Evolutionary conservation across 805 yeast species (phyloP).

Genomic region (Kregervanrija fluxuum): DNA sequence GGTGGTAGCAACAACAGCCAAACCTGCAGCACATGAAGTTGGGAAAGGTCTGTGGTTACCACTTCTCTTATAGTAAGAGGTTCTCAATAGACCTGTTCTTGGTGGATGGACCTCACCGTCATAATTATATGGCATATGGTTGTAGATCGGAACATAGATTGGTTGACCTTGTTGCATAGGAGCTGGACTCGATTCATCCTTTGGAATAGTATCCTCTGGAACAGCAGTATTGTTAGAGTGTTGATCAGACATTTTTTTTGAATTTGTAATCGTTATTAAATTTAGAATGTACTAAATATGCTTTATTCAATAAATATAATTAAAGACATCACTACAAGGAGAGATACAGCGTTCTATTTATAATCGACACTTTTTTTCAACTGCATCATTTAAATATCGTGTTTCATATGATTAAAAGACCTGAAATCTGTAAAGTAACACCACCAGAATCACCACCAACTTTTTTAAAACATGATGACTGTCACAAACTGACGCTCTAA

Average conservation of each 20-base stretch:
- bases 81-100: slow-evolving; percentile 33
- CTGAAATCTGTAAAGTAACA: too few relatives aligned
- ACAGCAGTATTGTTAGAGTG: slow-evolving; percentile 22
- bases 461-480: too few relatives aligned
- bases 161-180: slow-evolving; percentile 4
- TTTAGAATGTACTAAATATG: too few relatives aligned
- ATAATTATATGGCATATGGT: slow-evolving; percentile 11
- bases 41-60: slow-evolving; percentile 35
- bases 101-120: slow-evolving; percentile 30
- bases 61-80: slow-evolving; percentile 38
- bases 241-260: slow-evolving; percentile 15
- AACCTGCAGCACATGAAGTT: slow-evolving; percentile 44
- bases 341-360: too few relatives aligned
- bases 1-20: slow-evolving; percentile 38
- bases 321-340: too few relatives aligned
- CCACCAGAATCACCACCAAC: too few relatives aligned
- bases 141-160: slow-evolving; percentile 4
- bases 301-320: too few relatives aligned
- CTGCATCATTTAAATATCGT: too few relatives aligned
- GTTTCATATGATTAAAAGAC: too few relatives aligned
- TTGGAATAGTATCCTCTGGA: slow-evolving; percentile 9
- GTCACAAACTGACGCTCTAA: too few relatives aligned
- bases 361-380: too few relatives aligned
- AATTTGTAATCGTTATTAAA: neutral
- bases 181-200: slow-evolving; percentile 12